Conservation (phyloP, 345 rosid genomes). For the Eutrema yunnanense region DNA sequence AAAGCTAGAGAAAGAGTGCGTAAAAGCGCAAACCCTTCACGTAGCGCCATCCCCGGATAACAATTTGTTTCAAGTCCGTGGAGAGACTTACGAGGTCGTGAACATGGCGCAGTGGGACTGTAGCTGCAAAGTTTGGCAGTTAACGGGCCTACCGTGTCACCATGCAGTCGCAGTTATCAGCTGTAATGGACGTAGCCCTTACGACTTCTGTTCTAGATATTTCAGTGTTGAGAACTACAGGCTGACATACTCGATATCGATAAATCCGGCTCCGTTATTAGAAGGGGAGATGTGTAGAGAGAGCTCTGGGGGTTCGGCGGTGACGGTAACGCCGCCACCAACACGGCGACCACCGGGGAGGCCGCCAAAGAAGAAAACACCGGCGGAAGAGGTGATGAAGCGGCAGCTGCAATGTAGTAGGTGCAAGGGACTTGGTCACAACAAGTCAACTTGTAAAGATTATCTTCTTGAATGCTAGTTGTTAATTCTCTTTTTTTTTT, state of each 20-base stretch:
- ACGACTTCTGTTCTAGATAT: slow-evolving; percentile 71
- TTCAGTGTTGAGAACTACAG: slow-evolving; percentile 67
- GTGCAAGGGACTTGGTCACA: slow-evolving; percentile 97
- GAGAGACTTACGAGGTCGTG: slow-evolving; percentile 62
- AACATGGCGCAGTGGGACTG: slow-evolving; percentile 75
- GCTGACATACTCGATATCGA: slow-evolving; percentile 56
- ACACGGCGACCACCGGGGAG: slow-evolving; percentile 81
- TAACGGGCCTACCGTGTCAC: slow-evolving; percentile 76
- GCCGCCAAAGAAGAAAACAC: slow-evolving; percentile 63
- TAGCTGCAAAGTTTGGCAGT: slow-evolving; percentile 85
- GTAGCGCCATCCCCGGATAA: slow-evolving; percentile 56
- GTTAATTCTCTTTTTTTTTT: background rate
- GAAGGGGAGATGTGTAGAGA: slow-evolving; percentile 41
- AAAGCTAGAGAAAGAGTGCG: slow-evolving; percentile 60
- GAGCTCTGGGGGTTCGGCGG: slow-evolving; percentile 41
- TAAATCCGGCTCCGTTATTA: slow-evolving; percentile 58
- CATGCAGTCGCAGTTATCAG: slow-evolving; percentile 67
- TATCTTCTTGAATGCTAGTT: slow-evolving; percentile 37
- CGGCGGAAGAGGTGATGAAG: slow-evolving; percentile 58
- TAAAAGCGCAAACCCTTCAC: slow-evolving; percentile 44
- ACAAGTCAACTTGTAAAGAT: slow-evolving; percentile 96
- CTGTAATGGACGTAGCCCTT: slow-evolving; percentile 49
- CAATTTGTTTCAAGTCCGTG: slow-evolving; percentile 75
- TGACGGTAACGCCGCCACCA: slow-evolving; percentile 84
- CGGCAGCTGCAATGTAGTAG: slow-evolving; percentile 94